These are phyloP conservation scores for Blastobotrys chiropterorum DNA, from an alignment of 805 yeast genomes.

Conservation along the genomic window DNA sequence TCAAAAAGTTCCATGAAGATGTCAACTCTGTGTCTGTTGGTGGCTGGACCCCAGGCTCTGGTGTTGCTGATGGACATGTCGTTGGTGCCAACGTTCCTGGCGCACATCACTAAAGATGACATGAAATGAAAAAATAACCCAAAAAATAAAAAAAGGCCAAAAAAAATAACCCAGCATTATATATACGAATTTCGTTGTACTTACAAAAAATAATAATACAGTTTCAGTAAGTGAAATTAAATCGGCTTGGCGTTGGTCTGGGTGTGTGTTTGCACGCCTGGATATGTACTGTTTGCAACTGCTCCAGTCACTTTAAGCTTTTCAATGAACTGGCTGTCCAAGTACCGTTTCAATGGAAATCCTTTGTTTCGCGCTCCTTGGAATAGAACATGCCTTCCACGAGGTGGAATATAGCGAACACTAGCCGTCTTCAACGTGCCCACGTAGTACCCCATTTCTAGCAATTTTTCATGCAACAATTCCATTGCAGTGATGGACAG, in stretches of 20 bases:
- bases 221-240: background rate
- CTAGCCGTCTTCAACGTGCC: background rate
- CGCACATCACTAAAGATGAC: slow-evolving; percentile 11
- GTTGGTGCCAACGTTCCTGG: slow-evolving; percentile 38
- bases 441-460: background rate
- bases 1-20: slow-evolving; percentile 50
- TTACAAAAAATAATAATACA: background rate
- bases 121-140: background rate
- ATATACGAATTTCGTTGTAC: background rate
- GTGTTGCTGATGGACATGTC: slow-evolving; percentile 56
- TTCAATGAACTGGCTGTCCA: background rate
- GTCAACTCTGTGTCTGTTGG: slow-evolving; percentile 54
- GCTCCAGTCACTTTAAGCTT: background rate
- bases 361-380: background rate
- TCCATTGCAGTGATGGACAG: background rate
- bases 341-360: background rate
- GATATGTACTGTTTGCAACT: background rate
- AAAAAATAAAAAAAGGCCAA: background rate
- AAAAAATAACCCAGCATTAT: background rate
- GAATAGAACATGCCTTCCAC: background rate
- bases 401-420: background rate
- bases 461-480: background rate
- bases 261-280: background rate
- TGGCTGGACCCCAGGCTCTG: slow-evolving; percentile 68
- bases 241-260: background rate